Conservation (phyloP, 2,329 filamentous ascomycete species). For the Myriosclerotinia curreyana region DNA sequence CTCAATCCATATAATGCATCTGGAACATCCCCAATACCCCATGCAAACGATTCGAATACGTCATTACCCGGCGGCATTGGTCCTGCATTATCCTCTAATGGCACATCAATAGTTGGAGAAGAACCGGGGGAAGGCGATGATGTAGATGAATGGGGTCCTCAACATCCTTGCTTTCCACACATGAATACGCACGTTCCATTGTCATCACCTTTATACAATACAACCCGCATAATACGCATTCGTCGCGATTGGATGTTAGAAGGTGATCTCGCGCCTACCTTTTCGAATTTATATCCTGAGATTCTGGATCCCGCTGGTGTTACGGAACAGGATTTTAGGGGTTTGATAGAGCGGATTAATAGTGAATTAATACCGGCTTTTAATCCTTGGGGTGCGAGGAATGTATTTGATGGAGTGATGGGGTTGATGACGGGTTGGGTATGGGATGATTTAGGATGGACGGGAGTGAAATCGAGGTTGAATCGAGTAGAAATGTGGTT, state of each 20-base stretch:
- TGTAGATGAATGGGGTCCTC: conserved; percentile 81
- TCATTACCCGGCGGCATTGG: conserved; percentile 36
- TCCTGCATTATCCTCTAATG: conserved; percentile 38
- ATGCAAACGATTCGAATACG: conserved; percentile 26
- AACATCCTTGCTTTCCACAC: conserved; percentile 92
- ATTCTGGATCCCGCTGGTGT: conserved; percentile 83
- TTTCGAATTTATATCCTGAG: conserved; percentile 93
- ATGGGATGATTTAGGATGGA: conserved; percentile 86
- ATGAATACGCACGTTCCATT: conserved; percentile 85
- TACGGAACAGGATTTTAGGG: conserved; percentile 80
- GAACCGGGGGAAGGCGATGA: conserved; percentile 51
- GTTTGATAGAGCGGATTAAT: conserved; percentile 79
- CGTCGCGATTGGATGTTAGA: conserved; percentile 86
- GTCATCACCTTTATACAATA: conserved; percentile 68
- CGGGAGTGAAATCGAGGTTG: conserved; percentile 69
- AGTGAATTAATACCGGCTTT: conserved; percentile 72
- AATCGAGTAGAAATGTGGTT: conserved; percentile 74
- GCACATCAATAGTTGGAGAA: conserved; percentile 34
- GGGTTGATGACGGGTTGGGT: conserved; percentile 87
- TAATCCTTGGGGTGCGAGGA: conserved; percentile 71
- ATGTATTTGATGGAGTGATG: conserved; percentile 74
- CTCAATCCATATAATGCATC: conserved; percentile 30
- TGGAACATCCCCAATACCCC: conserved; percentile 30
- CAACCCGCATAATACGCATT: conserved; percentile 87
- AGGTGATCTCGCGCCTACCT: conserved; percentile 88